These are phyloP conservation scores for Nakataea oryzae DNA, from an alignment of 2,329 filamentous ascomycete genomes.

Conservation along the genomic window DNA sequence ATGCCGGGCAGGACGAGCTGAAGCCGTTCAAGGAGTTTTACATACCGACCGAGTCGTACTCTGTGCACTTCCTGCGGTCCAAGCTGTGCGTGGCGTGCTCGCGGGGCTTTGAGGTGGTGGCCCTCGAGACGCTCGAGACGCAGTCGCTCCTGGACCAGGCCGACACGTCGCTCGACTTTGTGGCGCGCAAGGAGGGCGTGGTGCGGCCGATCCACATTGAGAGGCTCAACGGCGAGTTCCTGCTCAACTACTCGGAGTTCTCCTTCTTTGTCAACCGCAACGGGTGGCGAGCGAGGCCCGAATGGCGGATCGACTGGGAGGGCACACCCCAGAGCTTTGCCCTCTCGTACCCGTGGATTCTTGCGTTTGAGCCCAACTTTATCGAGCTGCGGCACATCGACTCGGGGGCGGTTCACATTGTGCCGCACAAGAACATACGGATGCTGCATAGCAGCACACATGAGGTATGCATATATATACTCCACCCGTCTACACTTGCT, in stretches of 20 bases:
- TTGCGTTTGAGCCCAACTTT: slow-evolving; percentile 95
- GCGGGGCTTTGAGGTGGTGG: slow-evolving; percentile 93
- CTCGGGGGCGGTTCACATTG: slow-evolving; percentile 87
- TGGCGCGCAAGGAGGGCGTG: slow-evolving; percentile 84
- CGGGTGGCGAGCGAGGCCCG: slow-evolving; percentile 88
- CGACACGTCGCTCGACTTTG: slow-evolving; percentile 95
- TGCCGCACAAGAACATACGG: slow-evolving; percentile 91
- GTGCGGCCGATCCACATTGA: slow-evolving; percentile 89
- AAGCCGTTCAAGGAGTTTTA: slow-evolving; percentile 99
- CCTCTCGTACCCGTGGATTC: slow-evolving; percentile 90
- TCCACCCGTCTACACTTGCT: no score
- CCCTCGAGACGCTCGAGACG: slow-evolving; percentile 92
- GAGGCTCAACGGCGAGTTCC: slow-evolving; percentile 89
- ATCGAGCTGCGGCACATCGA: slow-evolving; percentile 96
- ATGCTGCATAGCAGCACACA: slow-evolving; percentile 96
- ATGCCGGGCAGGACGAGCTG: slow-evolving; percentile 81
- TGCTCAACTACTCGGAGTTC: slow-evolving; percentile 97
- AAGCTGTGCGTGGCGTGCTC: slow-evolving; percentile 95
- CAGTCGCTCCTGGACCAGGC: slow-evolving; percentile 95
- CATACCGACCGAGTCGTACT: slow-evolving; percentile 95
- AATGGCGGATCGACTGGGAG: slow-evolving; percentile 98
- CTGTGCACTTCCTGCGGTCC: slow-evolving; percentile 92
- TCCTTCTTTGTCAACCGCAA: slow-evolving; percentile 99
- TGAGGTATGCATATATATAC: slow-evolving; percentile 55
- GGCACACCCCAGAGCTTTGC: slow-evolving; percentile 87